phyloP scores from a whole-genome alignment of 2,329 filamentous ascomycete genomes.

The Hypoxylon sp. region DNA sequence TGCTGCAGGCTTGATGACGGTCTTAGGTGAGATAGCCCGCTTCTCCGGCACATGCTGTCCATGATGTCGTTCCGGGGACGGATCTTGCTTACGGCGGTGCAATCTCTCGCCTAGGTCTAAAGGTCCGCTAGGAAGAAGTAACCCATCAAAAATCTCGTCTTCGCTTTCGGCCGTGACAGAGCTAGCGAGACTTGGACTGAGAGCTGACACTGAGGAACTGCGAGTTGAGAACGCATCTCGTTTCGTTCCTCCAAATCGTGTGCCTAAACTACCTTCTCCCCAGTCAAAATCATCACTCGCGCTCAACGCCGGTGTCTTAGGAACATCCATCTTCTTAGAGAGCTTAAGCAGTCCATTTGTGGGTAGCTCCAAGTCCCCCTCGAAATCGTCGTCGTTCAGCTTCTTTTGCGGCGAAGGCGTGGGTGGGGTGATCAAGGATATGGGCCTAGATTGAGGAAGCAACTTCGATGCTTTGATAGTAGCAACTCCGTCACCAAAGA shows the following conservation, averaged over 20 bases:
- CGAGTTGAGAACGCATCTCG: constrained; percentile 81
- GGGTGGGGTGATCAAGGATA: constrained; percentile 62
- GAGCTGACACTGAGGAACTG: constrained; percentile 85
- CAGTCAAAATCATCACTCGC: constrained; percentile 84
- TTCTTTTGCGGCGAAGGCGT: constrained; percentile 63
- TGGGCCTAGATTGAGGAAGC: constrained; percentile 35
- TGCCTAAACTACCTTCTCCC: constrained; percentile 92
- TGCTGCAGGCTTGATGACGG: constrained; percentile 47
- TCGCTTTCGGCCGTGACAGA: constrained; percentile 92
- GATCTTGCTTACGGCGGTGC: constrained; percentile 72
- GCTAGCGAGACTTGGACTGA: constrained; percentile 93
- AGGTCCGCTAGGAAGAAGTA: constrained; percentile 83
- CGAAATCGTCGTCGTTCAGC: constrained; percentile 70
- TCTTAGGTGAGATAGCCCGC: constrained; percentile 40
- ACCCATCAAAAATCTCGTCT: constrained; percentile 89
- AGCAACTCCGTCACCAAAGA: constrained; percentile 68
- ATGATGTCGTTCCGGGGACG: constrained; percentile 58
- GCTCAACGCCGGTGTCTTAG: constrained; percentile 67
- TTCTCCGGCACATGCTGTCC: constrained; percentile 49
- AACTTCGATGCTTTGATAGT: constrained; percentile 74
- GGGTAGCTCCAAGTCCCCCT: constrained; percentile 76
- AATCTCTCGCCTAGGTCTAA: constrained; percentile 84
- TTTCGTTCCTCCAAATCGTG: constrained; percentile 85
- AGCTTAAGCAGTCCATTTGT: constrained; percentile 71
- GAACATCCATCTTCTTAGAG: constrained; percentile 67